These are phyloP conservation scores for Pythium utonaiense DNA, from an alignment of 352 stramenopile genomes.

Conservation along the genomic window DNA sequence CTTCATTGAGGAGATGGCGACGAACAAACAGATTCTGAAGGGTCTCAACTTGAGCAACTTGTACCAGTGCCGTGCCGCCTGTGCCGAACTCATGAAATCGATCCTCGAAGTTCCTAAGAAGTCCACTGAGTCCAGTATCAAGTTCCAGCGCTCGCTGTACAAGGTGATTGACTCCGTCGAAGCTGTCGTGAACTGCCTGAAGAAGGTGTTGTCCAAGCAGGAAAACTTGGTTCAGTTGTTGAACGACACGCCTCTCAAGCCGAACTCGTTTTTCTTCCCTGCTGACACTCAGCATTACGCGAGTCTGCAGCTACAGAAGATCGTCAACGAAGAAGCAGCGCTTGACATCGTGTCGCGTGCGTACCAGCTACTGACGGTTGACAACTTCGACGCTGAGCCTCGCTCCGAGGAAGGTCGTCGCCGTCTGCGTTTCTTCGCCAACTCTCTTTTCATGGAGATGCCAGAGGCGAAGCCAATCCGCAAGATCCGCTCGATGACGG, in stretches of 20 bases:
- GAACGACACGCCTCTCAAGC: conserved; percentile 81
- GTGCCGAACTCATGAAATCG: conserved; percentile 82
- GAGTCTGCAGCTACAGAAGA: conserved; percentile 67
- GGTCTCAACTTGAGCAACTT: conserved; percentile 79
- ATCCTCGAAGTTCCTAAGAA: conserved; percentile 79
- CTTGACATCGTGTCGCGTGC: conserved; percentile 82
- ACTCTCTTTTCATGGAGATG: conserved; percentile 90
- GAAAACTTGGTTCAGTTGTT: conserved; percentile 84
- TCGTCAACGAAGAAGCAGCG: conserved; percentile 80
- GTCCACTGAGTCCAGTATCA: conserved; percentile 76
- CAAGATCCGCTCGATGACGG: conserved; percentile 81
- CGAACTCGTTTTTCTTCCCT: conserved; percentile 88
- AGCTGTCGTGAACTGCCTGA: conserved; percentile 76
- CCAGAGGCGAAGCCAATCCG: conserved; percentile 79
- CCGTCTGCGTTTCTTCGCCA: conserved; percentile 83
- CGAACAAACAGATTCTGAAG: conserved; percentile 73
- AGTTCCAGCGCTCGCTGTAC: conserved; percentile 84
- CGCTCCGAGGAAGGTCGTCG: conserved; percentile 83
- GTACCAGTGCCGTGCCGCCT: conserved; percentile 62
- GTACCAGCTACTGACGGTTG: conserved; percentile 84
- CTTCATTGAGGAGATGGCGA: conserved; percentile 83
- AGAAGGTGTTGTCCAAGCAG: conserved; percentile 82
- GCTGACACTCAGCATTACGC: conserved; percentile 81
- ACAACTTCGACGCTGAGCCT: conserved; percentile 88
- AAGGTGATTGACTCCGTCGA: conserved; percentile 84